A percentile compares a stretch with the other conserved stretches of the same genome.
Conservation (phyloP, 2,329 filamentous ascomycete genomes). For the Fusarium sp. region DNA sequence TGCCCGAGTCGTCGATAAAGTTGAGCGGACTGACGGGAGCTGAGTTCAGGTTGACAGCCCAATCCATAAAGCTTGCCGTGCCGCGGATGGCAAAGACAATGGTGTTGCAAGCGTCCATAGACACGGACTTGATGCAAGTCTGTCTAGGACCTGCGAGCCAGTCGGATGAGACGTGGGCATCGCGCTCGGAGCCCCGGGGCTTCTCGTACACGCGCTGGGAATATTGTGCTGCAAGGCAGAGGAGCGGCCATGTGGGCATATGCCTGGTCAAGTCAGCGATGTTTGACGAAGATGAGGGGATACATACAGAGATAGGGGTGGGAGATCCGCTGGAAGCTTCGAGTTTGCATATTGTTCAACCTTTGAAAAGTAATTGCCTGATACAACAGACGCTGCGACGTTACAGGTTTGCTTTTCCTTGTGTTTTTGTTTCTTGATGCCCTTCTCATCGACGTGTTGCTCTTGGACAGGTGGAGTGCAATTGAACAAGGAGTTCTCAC, state of each 20-base stretch:
- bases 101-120: constrained; percentile 81
- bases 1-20: constrained; percentile 83
- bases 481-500: constrained; percentile 67
- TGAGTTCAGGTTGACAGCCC: constrained; percentile 84
- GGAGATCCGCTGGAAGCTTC: constrained; percentile 75
- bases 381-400: constrained; percentile 49
- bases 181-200: constrained; percentile 71
- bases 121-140: constrained; percentile 85
- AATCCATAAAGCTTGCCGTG: constrained; percentile 84
- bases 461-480: constrained; percentile 44
- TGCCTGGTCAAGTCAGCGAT: constrained; percentile 62
- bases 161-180: constrained; percentile 78
- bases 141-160: constrained; percentile 83
- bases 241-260: constrained; percentile 79
- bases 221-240: constrained; percentile 84
- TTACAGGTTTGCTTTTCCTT: constrained; percentile 36
- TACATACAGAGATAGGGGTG: constrained; percentile 74
- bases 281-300: not conserved
- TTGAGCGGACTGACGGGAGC: constrained; percentile 73
- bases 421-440: constrained; percentile 29
- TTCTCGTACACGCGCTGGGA: constrained; percentile 80
- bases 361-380: constrained; percentile 77
- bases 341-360: constrained; percentile 85
- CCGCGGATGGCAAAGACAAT: constrained; percentile 89
- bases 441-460: constrained; percentile 18